Percentiles rank a stretch among this genome's conserved stretches.
Conservation (phyloP, 345 rosid species). For the Pistacia integerrima region DNA sequence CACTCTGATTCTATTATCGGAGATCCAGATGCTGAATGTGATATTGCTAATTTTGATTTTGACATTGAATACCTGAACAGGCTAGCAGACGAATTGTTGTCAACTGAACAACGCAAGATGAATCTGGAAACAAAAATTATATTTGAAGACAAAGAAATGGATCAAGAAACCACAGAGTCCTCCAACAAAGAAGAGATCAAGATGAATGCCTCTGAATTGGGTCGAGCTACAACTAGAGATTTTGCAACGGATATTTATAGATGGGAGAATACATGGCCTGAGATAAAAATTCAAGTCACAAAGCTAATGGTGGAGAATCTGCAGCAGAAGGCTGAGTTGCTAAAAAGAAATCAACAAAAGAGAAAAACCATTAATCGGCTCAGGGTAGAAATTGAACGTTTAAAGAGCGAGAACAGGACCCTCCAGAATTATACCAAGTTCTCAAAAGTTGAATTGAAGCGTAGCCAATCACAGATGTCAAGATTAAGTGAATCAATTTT, state of each 20-base stretch:
- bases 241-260: conserved; percentile 5
- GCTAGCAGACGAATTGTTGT: conserved; percentile 19
- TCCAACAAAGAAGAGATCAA: conserved; percentile 12
- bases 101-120: conserved; percentile 14
- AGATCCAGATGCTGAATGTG: conserved; percentile 26
- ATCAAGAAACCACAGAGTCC: conserved; percentile 8
- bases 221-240: conserved; percentile 2
- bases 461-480: conserved; percentile 24
- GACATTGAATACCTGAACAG: conserved; percentile 24
- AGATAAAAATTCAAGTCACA: conserved; percentile 32
- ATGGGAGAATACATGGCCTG: conserved; percentile 27
- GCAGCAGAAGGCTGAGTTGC: conserved; percentile 44
- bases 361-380: conserved; percentile 37
- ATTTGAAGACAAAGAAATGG: conserved; percentile 11
- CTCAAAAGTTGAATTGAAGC: conserved; percentile 26
- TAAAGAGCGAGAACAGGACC: conserved; percentile 41
- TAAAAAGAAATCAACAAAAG: conserved; percentile 53
- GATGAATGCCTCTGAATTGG: conserved; percentile 1
- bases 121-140: background rate
- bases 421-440: conserved; percentile 29
- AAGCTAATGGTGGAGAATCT: conserved; percentile 52
- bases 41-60: background rate
- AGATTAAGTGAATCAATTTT: conserved; percentile 26
- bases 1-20: conserved; percentile 17
- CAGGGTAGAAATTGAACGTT: conserved; percentile 27